Percentiles rank a stretch among this genome's conserved stretches.
Evolutionary conservation across 768 basidiomycete genomes (phyloP).

Genomic region (Filobasidium floriforme): DNA sequence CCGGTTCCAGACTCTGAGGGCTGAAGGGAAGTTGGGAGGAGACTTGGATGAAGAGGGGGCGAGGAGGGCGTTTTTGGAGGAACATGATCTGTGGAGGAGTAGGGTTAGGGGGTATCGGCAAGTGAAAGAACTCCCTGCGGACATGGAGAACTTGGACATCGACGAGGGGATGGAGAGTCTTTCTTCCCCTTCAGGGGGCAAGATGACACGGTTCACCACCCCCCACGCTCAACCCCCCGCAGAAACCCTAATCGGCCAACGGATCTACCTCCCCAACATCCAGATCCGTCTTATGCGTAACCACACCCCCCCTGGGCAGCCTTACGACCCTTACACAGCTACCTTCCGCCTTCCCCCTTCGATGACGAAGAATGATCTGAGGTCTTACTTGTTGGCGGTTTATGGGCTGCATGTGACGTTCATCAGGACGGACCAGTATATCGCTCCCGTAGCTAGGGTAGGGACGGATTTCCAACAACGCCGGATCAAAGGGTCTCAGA

Average conservation of each 20-base stretch:
- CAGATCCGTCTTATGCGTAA: constrained; percentile 77
- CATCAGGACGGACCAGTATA: constrained; percentile 88
- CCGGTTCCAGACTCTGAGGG: constrained; percentile 29
- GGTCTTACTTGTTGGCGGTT: constrained; percentile 71
- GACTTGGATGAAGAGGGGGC: constrained; percentile 28
- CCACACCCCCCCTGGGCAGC: constrained; percentile 61
- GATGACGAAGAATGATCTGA: constrained; percentile 85
- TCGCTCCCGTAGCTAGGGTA: constrained; percentile 52
- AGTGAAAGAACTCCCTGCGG: constrained; percentile 7
- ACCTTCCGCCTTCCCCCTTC: constrained; percentile 84
- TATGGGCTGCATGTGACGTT: constrained; percentile 86
- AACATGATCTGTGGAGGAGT: constrained; percentile 25
- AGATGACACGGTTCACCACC: constrained; percentile 8
- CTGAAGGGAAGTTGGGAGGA: constrained; percentile 25
- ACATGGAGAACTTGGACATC: neutral
- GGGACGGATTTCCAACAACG: constrained; percentile 22
- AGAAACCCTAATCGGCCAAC: constrained; percentile 58
- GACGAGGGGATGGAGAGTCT: neutral
- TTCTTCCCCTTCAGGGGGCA: constrained; percentile 15
- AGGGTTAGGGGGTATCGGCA: constrained; percentile 26
- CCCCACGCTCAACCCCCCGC: constrained; percentile 12
- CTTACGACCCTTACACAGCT: constrained; percentile 91
- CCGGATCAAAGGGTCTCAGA: constrained; percentile 27
- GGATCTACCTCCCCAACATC: constrained; percentile 82
- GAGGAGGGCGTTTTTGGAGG: constrained; percentile 30